Evolutionary conservation across 768 basidiomycete species (phyloP).

Genomic region (Lentinula sp.): DNA sequence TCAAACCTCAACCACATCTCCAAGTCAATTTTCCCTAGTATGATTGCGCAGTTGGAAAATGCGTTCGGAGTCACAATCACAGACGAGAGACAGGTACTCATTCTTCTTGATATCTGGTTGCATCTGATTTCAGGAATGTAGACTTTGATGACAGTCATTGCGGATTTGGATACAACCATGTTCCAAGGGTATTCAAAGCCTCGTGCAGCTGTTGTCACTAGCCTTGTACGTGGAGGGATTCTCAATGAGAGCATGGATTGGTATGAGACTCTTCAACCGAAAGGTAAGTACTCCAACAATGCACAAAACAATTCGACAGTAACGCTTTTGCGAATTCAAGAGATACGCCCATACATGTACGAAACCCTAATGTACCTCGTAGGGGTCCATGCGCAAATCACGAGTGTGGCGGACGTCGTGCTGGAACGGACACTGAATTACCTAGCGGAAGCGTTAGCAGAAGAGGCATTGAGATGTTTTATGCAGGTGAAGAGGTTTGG

Average conservation of each 20-base stretch:
- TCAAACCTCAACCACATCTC: conserved; percentile 83
- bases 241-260: conserved; percentile 82
- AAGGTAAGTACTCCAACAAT: conserved; percentile 44
- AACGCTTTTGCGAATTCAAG: conserved; percentile 23
- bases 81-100: conserved; percentile 63
- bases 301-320: conserved; percentile 1
- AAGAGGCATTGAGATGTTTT: conserved; percentile 82
- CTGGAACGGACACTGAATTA: conserved; percentile 78
- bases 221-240: conserved; percentile 74
- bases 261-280: conserved; percentile 91
- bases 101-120: conserved; percentile 6
- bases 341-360: conserved; percentile 94
- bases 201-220: conserved; percentile 62
- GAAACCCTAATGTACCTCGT: conserved; percentile 85
- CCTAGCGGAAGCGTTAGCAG: conserved; percentile 77
- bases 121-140: conserved; percentile 19
- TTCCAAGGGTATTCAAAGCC: conserved; percentile 87
- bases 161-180: conserved; percentile 81
- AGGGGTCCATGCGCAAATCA: conserved; percentile 87
- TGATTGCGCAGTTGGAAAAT: conserved; percentile 76
- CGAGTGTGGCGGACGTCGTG: conserved; percentile 68
- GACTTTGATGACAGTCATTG: conserved; percentile 72
- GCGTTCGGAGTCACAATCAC: conserved; percentile 67
- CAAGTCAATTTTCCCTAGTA: conserved; percentile 62
- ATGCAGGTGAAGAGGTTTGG: conserved; percentile 86